Percentiles rank a stretch among this genome's conserved stretches.
phyloP scores from a whole-genome alignment of 139 green algal genomes.

The Coelastrella sp. region DNA sequence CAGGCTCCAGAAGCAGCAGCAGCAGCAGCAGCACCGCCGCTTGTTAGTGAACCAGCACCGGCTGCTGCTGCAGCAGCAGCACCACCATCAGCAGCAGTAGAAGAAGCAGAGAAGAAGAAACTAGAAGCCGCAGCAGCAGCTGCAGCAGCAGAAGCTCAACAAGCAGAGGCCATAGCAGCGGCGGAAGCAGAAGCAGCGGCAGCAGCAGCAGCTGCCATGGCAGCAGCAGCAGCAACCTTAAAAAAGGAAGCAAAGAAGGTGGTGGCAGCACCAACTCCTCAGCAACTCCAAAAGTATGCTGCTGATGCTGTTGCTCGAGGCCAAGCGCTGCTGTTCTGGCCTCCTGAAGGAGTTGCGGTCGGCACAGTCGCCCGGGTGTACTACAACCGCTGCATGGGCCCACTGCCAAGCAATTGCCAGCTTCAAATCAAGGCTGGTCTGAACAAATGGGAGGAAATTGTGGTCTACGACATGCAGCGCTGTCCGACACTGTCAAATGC shows the following conservation, averaged over 20 bases:
- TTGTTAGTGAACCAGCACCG: neutral
- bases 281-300: constrained; percentile 17
- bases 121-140: constrained; percentile 17
- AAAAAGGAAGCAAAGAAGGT: constrained; percentile 2
- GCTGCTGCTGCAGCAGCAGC: neutral
- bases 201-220: constrained; percentile 30
- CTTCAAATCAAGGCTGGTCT: constrained; percentile 79
- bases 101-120: neutral
- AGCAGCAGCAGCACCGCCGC: neutral
- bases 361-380: constrained; percentile 61
- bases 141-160: constrained; percentile 14
- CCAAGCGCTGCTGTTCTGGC: constrained; percentile 55
- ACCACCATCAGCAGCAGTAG: neutral
- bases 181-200: neutral
- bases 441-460: constrained; percentile 84
- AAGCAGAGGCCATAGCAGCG: neutral
- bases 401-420: constrained; percentile 56
- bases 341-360: constrained; percentile 46
- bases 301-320: neutral
- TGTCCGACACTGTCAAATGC: neutral
- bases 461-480: neutral
- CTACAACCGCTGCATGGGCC: constrained; percentile 76
- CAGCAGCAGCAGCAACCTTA: neutral
- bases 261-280: constrained; percentile 1
- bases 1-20: neutral